Evolutionary conservation across 129 eudicot species (phyloP).

Genomic region (Saussurea involucrata): DNA sequence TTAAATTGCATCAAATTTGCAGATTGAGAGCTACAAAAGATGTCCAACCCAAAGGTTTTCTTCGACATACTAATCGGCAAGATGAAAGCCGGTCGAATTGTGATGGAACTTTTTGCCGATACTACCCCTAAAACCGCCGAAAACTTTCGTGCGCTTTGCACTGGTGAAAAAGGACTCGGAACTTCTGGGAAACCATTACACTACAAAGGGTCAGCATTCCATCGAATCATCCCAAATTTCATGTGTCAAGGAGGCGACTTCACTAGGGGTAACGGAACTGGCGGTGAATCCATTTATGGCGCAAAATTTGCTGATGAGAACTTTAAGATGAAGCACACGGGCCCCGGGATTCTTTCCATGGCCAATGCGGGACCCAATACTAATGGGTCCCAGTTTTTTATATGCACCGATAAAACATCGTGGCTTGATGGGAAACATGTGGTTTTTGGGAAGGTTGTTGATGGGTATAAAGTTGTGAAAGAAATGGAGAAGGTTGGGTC

Average conservation of each 20-base stretch:
- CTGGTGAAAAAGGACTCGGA: conserved; percentile 94
- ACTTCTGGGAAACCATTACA: conserved; percentile 71
- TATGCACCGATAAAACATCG: conserved; percentile 58
- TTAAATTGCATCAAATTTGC: background rate
- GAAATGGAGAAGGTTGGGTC: conserved; percentile 76
- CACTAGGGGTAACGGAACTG: conserved; percentile 85
- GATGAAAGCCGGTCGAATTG: conserved; percentile 59
- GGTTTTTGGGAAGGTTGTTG: conserved; percentile 88
- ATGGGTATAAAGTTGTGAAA: conserved; percentile 67
- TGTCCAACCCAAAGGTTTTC: conserved; percentile 91
- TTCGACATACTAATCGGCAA: conserved; percentile 79
- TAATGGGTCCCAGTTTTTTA: conserved; percentile 88
- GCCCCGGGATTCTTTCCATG: conserved; percentile 80
- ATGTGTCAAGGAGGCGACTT: conserved; percentile 99
- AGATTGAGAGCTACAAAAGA: conserved; percentile 16
- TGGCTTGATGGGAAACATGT: conserved; percentile 98
- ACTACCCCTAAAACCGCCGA: conserved; percentile 82
- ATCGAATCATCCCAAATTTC: conserved; percentile 75
- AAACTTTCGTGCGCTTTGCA: conserved; percentile 93
- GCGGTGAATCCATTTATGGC: conserved; percentile 93
- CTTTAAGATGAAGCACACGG: conserved; percentile 66
- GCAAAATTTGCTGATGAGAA: conserved; percentile 79
- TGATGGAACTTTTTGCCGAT: conserved; percentile 80
- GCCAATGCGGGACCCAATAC: conserved; percentile 84
- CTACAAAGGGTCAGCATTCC: conserved; percentile 85